These are phyloP conservation scores for Pleurotus djamor DNA, from an alignment of 768 basidiomycete species.

Conservation along the genomic window DNA sequence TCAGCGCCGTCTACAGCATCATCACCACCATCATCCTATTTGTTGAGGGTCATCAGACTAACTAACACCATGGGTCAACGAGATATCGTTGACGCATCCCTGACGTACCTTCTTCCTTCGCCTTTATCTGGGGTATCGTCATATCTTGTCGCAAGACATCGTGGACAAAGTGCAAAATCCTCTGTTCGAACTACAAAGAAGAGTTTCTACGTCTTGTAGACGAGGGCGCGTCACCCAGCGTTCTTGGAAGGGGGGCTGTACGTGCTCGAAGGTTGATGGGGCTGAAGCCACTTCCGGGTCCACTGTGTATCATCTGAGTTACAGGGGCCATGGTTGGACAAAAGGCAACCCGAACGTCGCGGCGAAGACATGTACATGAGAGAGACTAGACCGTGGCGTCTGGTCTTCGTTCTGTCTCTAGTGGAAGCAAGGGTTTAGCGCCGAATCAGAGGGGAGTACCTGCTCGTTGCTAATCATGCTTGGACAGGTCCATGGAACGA, in stretches of 20 bases:
- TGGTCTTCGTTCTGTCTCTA: not conserved
- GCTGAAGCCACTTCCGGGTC: conserved; percentile 37
- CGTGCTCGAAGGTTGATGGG: conserved; percentile 32
- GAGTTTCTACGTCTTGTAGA: conserved; percentile 59
- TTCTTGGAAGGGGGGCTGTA: conserved; percentile 67
- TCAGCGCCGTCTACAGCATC: not conserved
- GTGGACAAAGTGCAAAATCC: conserved; percentile 63
- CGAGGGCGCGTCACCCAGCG: conserved; percentile 57
- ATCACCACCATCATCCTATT: not conserved
- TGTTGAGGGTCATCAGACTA: no score
- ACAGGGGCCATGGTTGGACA: conserved; percentile 75
- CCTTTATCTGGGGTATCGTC: conserved; percentile 67
- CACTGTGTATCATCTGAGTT: conserved; percentile 55
- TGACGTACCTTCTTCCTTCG: conserved; percentile 71
- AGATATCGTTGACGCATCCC: conserved; percentile 68
- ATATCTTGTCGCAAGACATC: conserved; percentile 75
- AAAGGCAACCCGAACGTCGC: conserved; percentile 39
- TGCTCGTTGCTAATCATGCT: no score
- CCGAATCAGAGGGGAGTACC: no score
- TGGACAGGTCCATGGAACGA: no score
- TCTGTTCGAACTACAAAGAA: conserved; percentile 58
- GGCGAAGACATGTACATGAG: conserved; percentile 2
- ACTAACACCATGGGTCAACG: conserved; percentile 81
- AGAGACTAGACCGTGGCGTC: not conserved
- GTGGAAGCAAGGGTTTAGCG: no score